Evolutionary conservation across 148 eudicot genomes (phyloP).

Genomic region (Persicaria tinctoria): DNA sequence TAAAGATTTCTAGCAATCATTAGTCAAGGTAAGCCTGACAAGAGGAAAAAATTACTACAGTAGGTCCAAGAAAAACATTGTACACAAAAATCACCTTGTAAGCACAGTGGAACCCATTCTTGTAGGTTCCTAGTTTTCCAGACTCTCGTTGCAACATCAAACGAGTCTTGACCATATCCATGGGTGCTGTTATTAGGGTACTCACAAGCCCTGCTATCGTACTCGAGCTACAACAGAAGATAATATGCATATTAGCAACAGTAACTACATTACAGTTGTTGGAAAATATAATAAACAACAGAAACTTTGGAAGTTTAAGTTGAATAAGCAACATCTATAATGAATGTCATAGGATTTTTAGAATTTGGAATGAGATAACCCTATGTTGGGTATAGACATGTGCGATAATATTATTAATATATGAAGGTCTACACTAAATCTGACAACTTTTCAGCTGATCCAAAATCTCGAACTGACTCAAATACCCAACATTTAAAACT

Average conservation of each 20-base stretch:
- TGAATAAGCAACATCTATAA: background rate
- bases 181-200: conserved; percentile 79
- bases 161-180: conserved; percentile 93
- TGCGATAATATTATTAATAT: background rate
- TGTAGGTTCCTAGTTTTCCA: conserved; percentile 44
- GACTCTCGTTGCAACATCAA: conserved; percentile 85
- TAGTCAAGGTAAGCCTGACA: background rate
- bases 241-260: background rate
- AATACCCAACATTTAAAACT: background rate
- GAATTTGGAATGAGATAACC: background rate
- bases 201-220: conserved; percentile 68
- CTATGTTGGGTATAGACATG: too few relatives aligned
- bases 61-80: background rate
- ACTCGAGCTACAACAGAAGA: conserved; percentile 58
- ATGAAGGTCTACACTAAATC: background rate
- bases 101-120: conserved; percentile 79
- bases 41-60: background rate
- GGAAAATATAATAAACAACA: background rate
- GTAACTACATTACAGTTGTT: background rate
- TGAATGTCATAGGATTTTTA: background rate
- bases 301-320: background rate
- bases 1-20: background rate
- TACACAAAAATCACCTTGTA: conserved; percentile 47
- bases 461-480: background rate
- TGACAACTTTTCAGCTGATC: background rate